These are phyloP conservation scores for Epichloe baconii DNA, from an alignment of 2,329 filamentous ascomycete genomes.

Conservation along the genomic window DNA sequence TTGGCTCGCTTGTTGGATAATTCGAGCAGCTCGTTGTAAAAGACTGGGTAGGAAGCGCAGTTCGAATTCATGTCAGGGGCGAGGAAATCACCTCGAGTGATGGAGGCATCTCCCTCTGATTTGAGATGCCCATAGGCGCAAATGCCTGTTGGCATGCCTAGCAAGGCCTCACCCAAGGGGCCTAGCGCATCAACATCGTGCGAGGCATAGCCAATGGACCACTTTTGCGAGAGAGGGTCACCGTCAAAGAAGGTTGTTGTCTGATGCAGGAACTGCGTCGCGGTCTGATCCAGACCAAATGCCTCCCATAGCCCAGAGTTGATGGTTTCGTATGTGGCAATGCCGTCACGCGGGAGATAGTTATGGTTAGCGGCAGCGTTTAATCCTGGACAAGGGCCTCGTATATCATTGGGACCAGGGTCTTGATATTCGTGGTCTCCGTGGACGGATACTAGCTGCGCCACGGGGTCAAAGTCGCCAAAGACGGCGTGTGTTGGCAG, in stretches of 20 bases:
- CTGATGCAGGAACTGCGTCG: slow-evolving; percentile 3
- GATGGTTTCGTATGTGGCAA: slow-evolving; percentile 7
- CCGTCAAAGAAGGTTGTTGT: slow-evolving; percentile 3
- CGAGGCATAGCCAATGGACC: slow-evolving; percentile 6
- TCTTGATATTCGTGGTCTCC: background rate
- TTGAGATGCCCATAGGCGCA: slow-evolving; percentile 3
- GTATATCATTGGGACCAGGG: background rate
- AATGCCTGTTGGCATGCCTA: slow-evolving; percentile 3
- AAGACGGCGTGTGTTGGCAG: slow-evolving; percentile 1
- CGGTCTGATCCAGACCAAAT: slow-evolving; percentile 3
- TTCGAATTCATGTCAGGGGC: slow-evolving; percentile 1
- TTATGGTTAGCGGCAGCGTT: slow-evolving; percentile 22
- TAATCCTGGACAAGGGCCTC: slow-evolving; percentile 16
- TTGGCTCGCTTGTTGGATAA: slow-evolving; percentile 28
- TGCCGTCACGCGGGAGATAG: slow-evolving; percentile 18
- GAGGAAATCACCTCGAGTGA: slow-evolving; percentile 2
- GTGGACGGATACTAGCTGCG: background rate
- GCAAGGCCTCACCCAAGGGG: background rate
- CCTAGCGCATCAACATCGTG: slow-evolving; percentile 3
- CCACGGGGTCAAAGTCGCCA: background rate
- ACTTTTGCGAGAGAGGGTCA: slow-evolving; percentile 3
- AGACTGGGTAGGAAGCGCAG: background rate
- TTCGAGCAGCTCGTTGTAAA: slow-evolving; percentile 19
- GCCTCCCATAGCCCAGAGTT: slow-evolving; percentile 4
- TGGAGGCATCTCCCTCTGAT: slow-evolving; percentile 13